phyloP scores from a whole-genome alignment of 441 rosid species.

The Erodium moschatum region DNA sequence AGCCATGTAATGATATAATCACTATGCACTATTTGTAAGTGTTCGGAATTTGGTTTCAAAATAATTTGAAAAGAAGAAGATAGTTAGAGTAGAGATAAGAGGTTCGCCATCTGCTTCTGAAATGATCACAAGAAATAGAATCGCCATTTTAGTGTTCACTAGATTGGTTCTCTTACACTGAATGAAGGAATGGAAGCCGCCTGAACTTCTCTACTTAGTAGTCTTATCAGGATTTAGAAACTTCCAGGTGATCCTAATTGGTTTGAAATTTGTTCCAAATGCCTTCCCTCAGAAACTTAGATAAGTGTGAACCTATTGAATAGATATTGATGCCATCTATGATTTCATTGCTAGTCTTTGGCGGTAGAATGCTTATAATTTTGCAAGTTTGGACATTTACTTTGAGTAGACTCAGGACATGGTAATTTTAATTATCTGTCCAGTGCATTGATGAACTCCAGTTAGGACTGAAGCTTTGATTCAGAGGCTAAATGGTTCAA shows the following conservation, averaged over 20 bases:
- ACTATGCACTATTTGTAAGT: neutral
- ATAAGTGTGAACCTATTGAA: neutral
- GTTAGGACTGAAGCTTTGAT: too few relatives aligned
- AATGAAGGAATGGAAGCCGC: neutral
- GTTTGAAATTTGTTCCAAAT: too few relatives aligned
- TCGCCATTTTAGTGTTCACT: neutral
- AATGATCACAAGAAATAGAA: neutral
- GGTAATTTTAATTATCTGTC: neutral
- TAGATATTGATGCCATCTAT: neutral
- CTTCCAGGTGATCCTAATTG: neutral
- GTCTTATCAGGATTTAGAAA: slow-evolving; percentile 1
- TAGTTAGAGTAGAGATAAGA: too few relatives aligned
- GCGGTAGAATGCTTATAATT: neutral
- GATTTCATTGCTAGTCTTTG: neutral
- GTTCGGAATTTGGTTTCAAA: too few relatives aligned
- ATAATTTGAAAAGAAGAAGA: too few relatives aligned
- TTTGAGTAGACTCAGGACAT: neutral
- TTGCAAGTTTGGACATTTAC: neutral
- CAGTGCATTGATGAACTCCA: too few relatives aligned
- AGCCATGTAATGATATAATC: neutral
- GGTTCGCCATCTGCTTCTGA: too few relatives aligned
- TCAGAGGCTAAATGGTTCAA: too few relatives aligned
- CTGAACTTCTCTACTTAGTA: neutral
- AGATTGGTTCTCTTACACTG: neutral
- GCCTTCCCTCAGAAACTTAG: neutral